A percentile compares a stretch with the other conserved stretches of the same genome.
Evolutionary conservation across 139 green algal genomes (phyloP).

Genomic region (Chlamydomonas eustigma): DNA sequence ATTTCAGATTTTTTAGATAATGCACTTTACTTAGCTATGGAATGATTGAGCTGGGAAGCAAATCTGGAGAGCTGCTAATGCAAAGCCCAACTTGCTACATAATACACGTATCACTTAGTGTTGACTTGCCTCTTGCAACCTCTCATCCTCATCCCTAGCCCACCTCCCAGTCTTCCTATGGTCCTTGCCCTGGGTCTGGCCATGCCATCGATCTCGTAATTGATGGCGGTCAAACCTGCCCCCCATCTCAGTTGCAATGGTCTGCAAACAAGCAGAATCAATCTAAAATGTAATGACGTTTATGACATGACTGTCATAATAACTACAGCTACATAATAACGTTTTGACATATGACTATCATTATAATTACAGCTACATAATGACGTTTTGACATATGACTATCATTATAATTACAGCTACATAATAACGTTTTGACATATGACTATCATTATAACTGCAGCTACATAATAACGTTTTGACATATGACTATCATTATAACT

Average conservation of each 20-base stretch:
- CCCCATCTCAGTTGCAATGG: conserved; percentile 16
- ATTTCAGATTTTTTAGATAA: not conserved
- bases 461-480: too few relatives aligned
- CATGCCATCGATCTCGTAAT: conserved; percentile 37
- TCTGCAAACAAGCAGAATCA: not conserved
- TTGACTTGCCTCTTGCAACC: conserved; percentile 21
- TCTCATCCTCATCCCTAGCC: conserved; percentile 18
- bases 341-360: too few relatives aligned
- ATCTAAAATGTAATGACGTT: not conserved
- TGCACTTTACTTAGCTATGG: not conserved
- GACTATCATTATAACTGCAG: too few relatives aligned
- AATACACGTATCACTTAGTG: not conserved
- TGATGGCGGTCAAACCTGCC: conserved; percentile 32
- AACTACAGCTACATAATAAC: too few relatives aligned
- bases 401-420: too few relatives aligned
- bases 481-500: too few relatives aligned
- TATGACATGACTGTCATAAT: too few relatives aligned
- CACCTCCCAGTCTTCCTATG: conserved; percentile 16
- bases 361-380: too few relatives aligned
- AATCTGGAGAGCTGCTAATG: too few relatives aligned
- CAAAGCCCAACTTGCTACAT: not conserved
- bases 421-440: too few relatives aligned
- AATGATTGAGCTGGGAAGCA: too few relatives aligned
- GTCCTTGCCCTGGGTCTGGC: not conserved
- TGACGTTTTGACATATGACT: too few relatives aligned